Base-by-base conservation (phyloP, 2,329 filamentous ascomycete genomes). In the Trichoderma endophyticum region DNA sequence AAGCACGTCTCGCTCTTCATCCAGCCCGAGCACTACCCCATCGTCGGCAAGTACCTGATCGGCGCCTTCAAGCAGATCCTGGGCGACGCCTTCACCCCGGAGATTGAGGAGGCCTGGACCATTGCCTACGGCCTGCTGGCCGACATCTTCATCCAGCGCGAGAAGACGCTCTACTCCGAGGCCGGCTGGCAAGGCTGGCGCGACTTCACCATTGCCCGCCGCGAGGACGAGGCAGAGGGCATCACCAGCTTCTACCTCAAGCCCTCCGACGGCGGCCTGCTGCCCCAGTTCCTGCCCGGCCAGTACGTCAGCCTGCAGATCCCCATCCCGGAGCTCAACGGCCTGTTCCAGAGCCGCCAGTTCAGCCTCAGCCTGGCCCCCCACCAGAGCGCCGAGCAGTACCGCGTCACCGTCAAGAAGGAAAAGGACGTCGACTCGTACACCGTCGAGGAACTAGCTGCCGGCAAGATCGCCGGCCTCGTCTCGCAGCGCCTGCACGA, bases 1-100 rank as follows among this genome's bases (percentile, higher is more conserved):
- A 94, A 93, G 82, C 92, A 95, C 78, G 91, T 86, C 28, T 91
- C 88, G 2, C 85, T 95, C 28, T 89, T 88, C 78, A 87, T 95
- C 77, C 82, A 84, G 73, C 86, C 92, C 0, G 90, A 90, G 34
- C 89, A 93, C 70, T 95, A 95, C 79, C 81, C 84, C 66, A 86
- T 93, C 34, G 92, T 95, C 3, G 92, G 91, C 54, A 85, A 88
- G 75, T 86, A 90, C 78, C 86, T 95, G 1, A 84, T 95, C 21
- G 86, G 85, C 61, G 90, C 92, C 2, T 91, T 95, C 82, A 87
- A 86, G 14, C 79, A 86, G 32, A 88, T 94, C 0, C 86, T 95
- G 0, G 91, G 91, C 3, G 86, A 87, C 39, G 91, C 88, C 1
- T 85, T 92, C 70, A 94, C 91, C 0, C 83, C 86, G 0, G 89